Conservation (phyloP, 2,329 filamentous ascomycete species). For the Fusarium xyrophilum region DNA sequence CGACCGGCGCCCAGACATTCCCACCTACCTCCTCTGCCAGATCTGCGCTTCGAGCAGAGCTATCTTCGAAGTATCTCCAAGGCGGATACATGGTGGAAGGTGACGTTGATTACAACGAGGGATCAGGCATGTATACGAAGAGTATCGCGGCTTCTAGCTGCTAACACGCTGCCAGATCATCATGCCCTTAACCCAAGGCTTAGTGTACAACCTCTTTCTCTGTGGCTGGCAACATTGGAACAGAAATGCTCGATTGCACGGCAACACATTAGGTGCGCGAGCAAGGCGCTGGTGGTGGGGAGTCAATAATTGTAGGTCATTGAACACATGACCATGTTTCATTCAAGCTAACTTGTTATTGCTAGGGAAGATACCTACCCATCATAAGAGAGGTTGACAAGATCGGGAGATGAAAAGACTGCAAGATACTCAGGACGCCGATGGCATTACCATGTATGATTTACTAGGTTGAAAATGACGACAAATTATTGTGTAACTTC, state of each 20-base stretch:
- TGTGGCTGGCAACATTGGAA: slow-evolving; percentile 94
- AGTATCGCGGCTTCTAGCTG: neutral
- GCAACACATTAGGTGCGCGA: slow-evolving; percentile 76
- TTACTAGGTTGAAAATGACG: neutral
- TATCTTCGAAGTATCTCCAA: slow-evolving; percentile 88
- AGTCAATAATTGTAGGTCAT: slow-evolving; percentile 74
- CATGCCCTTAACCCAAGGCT: slow-evolving; percentile 85
- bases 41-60: slow-evolving; percentile 96
- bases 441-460: neutral
- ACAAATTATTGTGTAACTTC: neutral
- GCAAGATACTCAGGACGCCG: neutral
- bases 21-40: slow-evolving; percentile 72
- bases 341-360: neutral
- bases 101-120: slow-evolving; percentile 82
- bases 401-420: neutral
- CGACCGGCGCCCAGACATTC: slow-evolving; percentile 57
- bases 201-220: slow-evolving; percentile 85
- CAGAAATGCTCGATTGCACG: slow-evolving; percentile 75
- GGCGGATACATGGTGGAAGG: slow-evolving; percentile 79
- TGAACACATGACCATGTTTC: neutral
- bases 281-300: slow-evolving; percentile 93
- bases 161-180: slow-evolving; percentile 64
- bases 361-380: slow-evolving; percentile 67
- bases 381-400: slow-evolving; percentile 15
- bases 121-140: slow-evolving; percentile 72